These are phyloP conservation scores for Tulasnella sp. DNA, from an alignment of 768 basidiomycete species.

Conservation along the genomic window DNA sequence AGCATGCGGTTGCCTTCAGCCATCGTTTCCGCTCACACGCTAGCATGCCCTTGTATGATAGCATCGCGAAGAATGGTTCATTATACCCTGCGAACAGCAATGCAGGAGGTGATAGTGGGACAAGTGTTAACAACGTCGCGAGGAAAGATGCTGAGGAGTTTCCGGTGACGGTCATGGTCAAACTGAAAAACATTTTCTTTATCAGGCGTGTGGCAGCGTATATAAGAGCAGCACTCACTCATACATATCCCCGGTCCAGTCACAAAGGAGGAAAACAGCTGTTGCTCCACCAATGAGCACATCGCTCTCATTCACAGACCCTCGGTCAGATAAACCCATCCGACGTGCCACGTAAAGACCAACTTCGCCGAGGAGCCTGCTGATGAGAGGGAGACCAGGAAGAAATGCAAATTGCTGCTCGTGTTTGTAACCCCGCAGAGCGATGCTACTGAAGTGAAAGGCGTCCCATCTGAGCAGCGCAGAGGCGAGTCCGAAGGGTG, in stretches of 20 bases:
- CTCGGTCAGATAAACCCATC: slow-evolving; percentile 15
- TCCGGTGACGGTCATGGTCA: slow-evolving; percentile 47
- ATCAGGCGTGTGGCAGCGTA: background rate
- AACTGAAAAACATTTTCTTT: slow-evolving; percentile 14
- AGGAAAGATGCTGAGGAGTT: slow-evolving; percentile 50
- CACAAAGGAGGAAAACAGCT: background rate
- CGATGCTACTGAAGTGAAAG: slow-evolving; percentile 68
- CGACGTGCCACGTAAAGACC: background rate
- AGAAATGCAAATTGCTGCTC: slow-evolving; percentile 89
- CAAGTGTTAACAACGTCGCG: slow-evolving; percentile 52
- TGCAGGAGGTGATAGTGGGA: slow-evolving; percentile 72
- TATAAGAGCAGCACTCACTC: slow-evolving; percentile 7
- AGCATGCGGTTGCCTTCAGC: slow-evolving; percentile 45
- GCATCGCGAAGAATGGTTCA: slow-evolving; percentile 77
- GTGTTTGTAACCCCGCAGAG: slow-evolving; percentile 42
- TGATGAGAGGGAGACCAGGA: slow-evolving; percentile 50
- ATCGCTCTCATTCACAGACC: slow-evolving; percentile 21
- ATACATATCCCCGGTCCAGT: slow-evolving; percentile 17
- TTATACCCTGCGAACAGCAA: slow-evolving; percentile 60
- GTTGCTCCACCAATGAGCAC: slow-evolving; percentile 17
- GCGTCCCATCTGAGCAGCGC: slow-evolving; percentile 73
- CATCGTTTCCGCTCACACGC: slow-evolving; percentile 40
- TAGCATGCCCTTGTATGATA: slow-evolving; percentile 69
- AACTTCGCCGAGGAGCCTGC: slow-evolving; percentile 29
- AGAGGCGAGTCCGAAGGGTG: background rate